phyloP scores from a whole-genome alignment of 495 filamentous ascomycete genomes.

The Neurospora sp. region DNA sequence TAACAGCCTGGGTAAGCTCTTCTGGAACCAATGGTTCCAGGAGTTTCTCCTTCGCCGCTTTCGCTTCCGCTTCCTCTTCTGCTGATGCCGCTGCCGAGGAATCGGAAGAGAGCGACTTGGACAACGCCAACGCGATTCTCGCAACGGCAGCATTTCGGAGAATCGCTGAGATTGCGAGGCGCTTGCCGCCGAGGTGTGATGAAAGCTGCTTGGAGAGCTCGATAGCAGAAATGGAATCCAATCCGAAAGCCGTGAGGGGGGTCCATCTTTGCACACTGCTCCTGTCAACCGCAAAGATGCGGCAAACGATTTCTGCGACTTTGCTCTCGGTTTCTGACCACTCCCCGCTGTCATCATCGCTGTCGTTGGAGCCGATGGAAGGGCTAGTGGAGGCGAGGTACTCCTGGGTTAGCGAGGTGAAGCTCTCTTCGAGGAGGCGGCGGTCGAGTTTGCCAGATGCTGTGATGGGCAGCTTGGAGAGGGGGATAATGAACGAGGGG shows the following conservation, averaged over 20 bases:
- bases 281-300: slow-evolving; percentile 34
- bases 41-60: not conserved
- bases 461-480: slow-evolving; percentile 54
- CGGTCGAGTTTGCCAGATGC: slow-evolving; percentile 53
- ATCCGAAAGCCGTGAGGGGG: slow-evolving; percentile 43
- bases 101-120: not conserved
- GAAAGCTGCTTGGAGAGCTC: slow-evolving; percentile 45
- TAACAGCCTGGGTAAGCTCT: slow-evolving; percentile 23
- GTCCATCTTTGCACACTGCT: slow-evolving; percentile 47
- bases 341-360: slow-evolving; percentile 30
- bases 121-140: slow-evolving; percentile 37
- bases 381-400: slow-evolving; percentile 14
- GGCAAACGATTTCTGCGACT: slow-evolving; percentile 34
- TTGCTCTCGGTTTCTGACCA: slow-evolving; percentile 41
- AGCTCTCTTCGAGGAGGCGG: slow-evolving; percentile 6
- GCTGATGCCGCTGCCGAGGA: not conserved
- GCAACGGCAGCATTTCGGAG: slow-evolving; percentile 50
- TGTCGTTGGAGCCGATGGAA: slow-evolving; percentile 10
- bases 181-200: slow-evolving; percentile 21
- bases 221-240: slow-evolving; percentile 79
- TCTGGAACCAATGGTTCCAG: slow-evolving; percentile 25
- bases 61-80: not conserved
- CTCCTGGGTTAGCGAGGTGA: slow-evolving; percentile 9
- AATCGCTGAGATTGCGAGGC: slow-evolving; percentile 51
- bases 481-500: slow-evolving; percentile 55